Base-by-base conservation (phyloP, 306 rosid species). In the Quercus ilex region DNA sequence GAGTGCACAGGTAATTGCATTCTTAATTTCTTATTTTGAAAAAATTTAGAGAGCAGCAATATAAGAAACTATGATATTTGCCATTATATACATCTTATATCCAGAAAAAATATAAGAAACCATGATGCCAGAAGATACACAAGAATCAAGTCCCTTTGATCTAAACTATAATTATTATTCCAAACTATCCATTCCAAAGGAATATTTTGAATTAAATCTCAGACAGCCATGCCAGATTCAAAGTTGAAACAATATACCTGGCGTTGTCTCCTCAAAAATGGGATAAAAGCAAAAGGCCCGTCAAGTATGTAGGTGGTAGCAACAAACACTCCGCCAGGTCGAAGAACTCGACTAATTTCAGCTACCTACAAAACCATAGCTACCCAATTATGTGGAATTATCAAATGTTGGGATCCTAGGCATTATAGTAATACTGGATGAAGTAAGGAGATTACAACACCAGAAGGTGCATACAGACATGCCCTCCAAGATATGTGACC, bases 251-350 rank as follows among this genome's bases (percentile, higher is more conserved):
- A 43, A 6, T 25, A 69, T 90, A 94, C 98, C 98, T 83, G 89
- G 23, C 86, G 85, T 30, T 86, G 26, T 30, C 80, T 71, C 81
- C 82, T 75, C 79, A 87, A 63, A 87, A 87, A 86, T 62, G 97
- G 99, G 74, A 92, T 28, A 78, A 69, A 56, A 43, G 85, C 38
- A 68, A 81, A 90, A 56, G 88, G 92, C 13, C 97, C 97, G 7
- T 94, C 99, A 14, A 85, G 75, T 85, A 92, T 80, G 84, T 57
- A 84, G 74, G 98, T 95, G 68, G 93, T 89, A 28, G 98, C 96
- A 62, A 95, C 94, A 82, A 95, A 91, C 73, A 95, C 94, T 64
- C 99, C 97, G 79, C 97, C 97, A 21, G 97, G 97, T 83, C 95
- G 87, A 74, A 92, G 82, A 64, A 92, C 88, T 60, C 94, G 89